Base-by-base conservation (phyloP, 768 basidiomycete species). In the Gloeopeniophorella convolvens region DNA sequence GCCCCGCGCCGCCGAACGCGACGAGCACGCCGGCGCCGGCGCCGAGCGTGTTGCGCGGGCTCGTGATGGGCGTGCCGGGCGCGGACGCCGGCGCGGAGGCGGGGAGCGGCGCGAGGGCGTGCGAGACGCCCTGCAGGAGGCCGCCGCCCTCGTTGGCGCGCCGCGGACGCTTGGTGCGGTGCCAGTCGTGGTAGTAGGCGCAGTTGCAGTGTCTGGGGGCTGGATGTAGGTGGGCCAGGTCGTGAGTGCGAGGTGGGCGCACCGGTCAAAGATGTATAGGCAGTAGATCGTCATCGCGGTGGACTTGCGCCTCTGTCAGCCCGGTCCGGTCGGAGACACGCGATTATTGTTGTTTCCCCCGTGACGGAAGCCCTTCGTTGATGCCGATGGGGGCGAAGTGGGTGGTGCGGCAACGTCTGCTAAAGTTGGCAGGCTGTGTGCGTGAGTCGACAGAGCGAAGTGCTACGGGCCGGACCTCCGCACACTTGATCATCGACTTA, bases 181-280 rank as follows among this genome's bases (percentile, higher is more conserved):
- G 85, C 89, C 91, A 95, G 65, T 95, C 90, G 58, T 96, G 91
- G 65, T 97, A 96, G 70, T 95, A 97, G 39, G 98, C 78, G 62
- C 89, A 91, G 16, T 77, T 78, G 67, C 94, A 93, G 65, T 96
- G 90, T 67, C 95, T 92, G 37, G 48, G 35, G 10, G 28, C 24
- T 48, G 44, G 28, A 37, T 20, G 46, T 35, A 39, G 31, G 15
- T 28, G 28, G 20, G 36, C n/a, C n/a, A n/a, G n/a, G n/a, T n/a
- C n/a, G 26, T 27, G 15, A 37, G 7, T 32, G 34, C 24, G 42
- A 39, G 26, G 32, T 41, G 41, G 18, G 67, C 78, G 59, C 64
- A 80, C 88, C 91, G 79, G 68, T 97, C 92, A 65, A 83, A 97
- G 59, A 98, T 85, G 73, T 97, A 97, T 37, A 98, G 72, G 56